These are phyloP conservation scores for Suhomyces bokatorum DNA, from an alignment of 1,139 yeast genomes.

Conservation along the genomic window DNA sequence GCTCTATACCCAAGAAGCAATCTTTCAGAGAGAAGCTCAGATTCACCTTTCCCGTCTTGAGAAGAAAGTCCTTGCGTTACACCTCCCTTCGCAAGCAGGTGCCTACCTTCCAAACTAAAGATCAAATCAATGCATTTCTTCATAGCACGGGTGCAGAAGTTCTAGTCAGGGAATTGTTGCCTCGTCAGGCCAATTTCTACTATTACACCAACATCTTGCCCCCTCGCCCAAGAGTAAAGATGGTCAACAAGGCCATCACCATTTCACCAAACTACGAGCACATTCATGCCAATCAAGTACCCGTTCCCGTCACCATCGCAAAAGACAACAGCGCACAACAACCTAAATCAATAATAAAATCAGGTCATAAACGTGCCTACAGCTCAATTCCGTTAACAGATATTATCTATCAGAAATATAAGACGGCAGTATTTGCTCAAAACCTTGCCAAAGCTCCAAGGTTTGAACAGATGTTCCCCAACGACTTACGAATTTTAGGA, in stretches of 20 bases:
- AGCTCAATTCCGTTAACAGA: constrained; percentile 12
- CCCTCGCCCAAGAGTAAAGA: constrained; percentile 25
- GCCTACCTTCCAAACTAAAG: constrained; percentile 28
- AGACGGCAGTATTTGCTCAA: constrained; percentile 30
- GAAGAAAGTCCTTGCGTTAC: constrained; percentile 38
- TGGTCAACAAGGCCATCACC: constrained; percentile 8
- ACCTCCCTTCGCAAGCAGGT: constrained; percentile 18
- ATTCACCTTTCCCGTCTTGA: constrained; percentile 38
- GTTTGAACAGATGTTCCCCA: constrained; percentile 34
- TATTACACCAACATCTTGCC: constrained; percentile 23
- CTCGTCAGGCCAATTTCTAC: constrained; percentile 30
- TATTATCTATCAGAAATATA: constrained; percentile 25
- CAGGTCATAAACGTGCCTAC: constrained; percentile 5
- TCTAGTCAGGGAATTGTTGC: constrained; percentile 32
- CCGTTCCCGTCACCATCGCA: no score
- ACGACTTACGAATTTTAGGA: constrained; percentile 26
- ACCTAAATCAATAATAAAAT: background rate
- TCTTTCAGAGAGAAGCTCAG: constrained; percentile 10
- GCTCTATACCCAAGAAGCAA: background rate
- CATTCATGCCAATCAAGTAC: no score
- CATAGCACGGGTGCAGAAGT: constrained; percentile 24
- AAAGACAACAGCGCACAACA: background rate
- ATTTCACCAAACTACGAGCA: no score
- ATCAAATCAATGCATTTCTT: constrained; percentile 31
- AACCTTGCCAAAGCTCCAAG: constrained; percentile 25